phyloP scores from a whole-genome alignment of 2,329 filamentous ascomycete species.

The Aspergillus aculeatus region DNA sequence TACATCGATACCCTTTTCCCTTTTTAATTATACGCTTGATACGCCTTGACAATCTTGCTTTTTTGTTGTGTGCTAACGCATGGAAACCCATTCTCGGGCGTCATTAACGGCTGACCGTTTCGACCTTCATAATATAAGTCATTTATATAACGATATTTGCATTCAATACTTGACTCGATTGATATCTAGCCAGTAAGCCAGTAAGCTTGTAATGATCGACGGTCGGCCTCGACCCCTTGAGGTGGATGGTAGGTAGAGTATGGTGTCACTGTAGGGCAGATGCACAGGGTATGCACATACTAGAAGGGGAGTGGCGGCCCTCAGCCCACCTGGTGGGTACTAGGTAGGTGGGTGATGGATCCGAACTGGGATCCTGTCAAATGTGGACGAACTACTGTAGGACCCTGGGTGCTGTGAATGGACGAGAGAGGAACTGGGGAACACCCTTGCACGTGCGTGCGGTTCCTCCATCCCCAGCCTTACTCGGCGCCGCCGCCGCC shows the following conservation, averaged over 20 bases:
- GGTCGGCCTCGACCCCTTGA: too few species aligned
- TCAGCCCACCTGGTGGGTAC: too few species aligned
- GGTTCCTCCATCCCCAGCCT: not conserved
- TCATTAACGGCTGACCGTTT: not conserved
- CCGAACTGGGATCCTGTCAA: too few species aligned
- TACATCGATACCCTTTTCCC: conserved; percentile 37
- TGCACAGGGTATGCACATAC: not conserved
- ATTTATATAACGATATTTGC: not conserved
- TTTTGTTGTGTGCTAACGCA: not conserved
- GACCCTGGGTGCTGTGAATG: not conserved
- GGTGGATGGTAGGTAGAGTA: too few species aligned
- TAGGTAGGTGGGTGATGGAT: too few species aligned
- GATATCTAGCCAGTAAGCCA: too few species aligned
- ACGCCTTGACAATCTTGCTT: not conserved
- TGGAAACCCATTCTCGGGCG: not conserved
- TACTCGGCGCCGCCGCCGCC: too few species aligned
- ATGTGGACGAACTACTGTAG: not conserved
- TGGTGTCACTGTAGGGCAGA: not conserved
- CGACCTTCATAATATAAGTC: not conserved
- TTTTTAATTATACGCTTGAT: conserved; percentile 16
- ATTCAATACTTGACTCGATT: too few species aligned
- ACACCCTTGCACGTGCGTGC: not conserved
- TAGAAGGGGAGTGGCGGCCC: not conserved
- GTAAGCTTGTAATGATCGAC: not conserved
- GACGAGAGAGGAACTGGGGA: not conserved